Evolutionary conservation across 495 filamentous ascomycete species (phyloP).

Genomic region (Chaetomium fimeti): DNA sequence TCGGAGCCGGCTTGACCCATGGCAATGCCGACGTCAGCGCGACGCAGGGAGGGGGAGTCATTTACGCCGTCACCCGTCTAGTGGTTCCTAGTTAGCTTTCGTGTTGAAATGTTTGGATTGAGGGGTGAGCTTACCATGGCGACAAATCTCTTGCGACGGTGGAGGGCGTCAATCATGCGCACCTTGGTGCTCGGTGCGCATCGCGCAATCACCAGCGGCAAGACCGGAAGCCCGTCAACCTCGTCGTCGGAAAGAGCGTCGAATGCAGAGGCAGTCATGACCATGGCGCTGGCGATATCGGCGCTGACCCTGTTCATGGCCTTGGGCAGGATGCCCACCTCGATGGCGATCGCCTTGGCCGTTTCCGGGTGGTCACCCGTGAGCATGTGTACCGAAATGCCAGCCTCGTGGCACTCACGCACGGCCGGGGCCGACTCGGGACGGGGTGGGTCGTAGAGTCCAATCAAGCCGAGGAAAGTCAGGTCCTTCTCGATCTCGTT

Average conservation of each 20-base stretch:
- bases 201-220: constrained; percentile 64
- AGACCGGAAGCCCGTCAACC: constrained; percentile 56
- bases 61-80: constrained; percentile 77
- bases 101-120: not conserved
- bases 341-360: constrained; percentile 70
- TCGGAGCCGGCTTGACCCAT: constrained; percentile 83
- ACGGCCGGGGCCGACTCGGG: constrained; percentile 65
- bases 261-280: constrained; percentile 64
- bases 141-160: constrained; percentile 57
- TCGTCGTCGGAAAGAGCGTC: constrained; percentile 57
- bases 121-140: constrained; percentile 47
- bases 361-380: constrained; percentile 79
- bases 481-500: constrained; percentile 56
- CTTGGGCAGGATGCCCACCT: constrained; percentile 69
- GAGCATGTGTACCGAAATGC: constrained; percentile 76
- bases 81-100: not conserved
- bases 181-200: constrained; percentile 66
- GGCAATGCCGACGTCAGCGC: constrained; percentile 80
- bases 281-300: constrained; percentile 52
- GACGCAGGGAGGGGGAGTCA: constrained; percentile 72
- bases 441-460: constrained; percentile 72
- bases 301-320: constrained; percentile 54
- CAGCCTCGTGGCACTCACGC: constrained; percentile 64
- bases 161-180: constrained; percentile 66
- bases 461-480: constrained; percentile 62